Conservation (phyloP, 371 early-diverging fungal genomes). For the Rhizopus delemar region DNA sequence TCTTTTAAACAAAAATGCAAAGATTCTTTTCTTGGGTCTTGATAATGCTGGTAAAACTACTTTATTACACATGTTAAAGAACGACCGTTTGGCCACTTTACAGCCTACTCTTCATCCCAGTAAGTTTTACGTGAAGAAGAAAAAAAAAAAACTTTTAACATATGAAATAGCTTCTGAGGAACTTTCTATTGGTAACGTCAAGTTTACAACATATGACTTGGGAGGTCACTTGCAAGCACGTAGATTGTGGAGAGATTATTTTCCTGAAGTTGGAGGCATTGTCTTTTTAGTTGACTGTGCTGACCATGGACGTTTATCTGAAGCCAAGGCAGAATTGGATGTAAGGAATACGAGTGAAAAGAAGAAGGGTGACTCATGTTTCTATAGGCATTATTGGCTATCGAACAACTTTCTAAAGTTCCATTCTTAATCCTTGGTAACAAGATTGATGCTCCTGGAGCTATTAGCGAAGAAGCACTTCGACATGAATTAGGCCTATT, state of each 20-base stretch:
- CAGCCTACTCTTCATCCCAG: conserved; percentile 99
- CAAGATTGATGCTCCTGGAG: conserved; percentile 95
- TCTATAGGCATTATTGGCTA: conserved; percentile 80
- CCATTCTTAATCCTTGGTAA: conserved; percentile 97
- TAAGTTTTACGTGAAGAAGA: conserved; percentile 48
- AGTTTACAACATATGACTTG: conserved; percentile 96
- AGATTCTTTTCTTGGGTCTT: conserved; percentile 98
- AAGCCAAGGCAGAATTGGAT: conserved; percentile 94
- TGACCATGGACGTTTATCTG: conserved; percentile 82
- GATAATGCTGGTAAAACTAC: conserved; percentile 99
- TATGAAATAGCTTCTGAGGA: conserved; percentile 85
- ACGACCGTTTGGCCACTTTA: conserved; percentile 93
- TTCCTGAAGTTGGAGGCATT: conserved; percentile 95
- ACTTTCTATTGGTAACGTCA: conserved; percentile 93
- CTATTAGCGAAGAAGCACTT: conserved; percentile 92
- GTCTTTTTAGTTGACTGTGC: conserved; percentile 96
- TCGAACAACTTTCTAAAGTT: conserved; percentile 88
- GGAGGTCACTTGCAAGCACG: conserved; percentile 97
- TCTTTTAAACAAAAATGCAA: conserved; percentile 96
- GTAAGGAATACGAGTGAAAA: conserved; percentile 47
- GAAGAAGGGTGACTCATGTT: neutral
- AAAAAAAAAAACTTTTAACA: conserved; percentile 1
- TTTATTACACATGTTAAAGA: conserved; percentile 98
- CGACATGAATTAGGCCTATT: conserved; percentile 84
- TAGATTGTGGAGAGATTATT: conserved; percentile 97